Evolutionary conservation across 108 stramenopile genomes (phyloP).

Genomic region (Fistulifera pelliculosa): DNA sequence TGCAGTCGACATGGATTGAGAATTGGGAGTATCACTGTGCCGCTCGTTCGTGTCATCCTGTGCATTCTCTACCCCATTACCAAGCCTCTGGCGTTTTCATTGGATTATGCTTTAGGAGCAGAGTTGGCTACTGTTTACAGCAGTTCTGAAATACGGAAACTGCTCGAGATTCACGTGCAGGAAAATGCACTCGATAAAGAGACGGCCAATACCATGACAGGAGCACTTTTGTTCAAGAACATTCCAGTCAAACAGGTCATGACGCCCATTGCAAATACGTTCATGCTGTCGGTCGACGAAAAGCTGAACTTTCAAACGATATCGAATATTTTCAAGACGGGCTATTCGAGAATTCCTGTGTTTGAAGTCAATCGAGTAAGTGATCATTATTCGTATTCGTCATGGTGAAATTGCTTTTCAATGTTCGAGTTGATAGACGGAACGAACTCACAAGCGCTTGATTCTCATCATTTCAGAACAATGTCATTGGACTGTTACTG

Average conservation of each 20-base stretch:
- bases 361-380: slow-evolving; percentile 58
- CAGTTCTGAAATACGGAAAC: slow-evolving; percentile 77
- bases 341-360: slow-evolving; percentile 89
- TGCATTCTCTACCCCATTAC: slow-evolving; percentile 51
- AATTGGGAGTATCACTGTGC: slow-evolving; percentile 79
- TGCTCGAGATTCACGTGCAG: slow-evolving; percentile 87
- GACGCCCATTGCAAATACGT: slow-evolving; percentile 88
- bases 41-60: slow-evolving; percentile 82
- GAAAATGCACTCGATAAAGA: slow-evolving; percentile 77
- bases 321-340: slow-evolving; percentile 91
- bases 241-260: slow-evolving; percentile 85
- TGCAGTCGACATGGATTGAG: slow-evolving; percentile 88
- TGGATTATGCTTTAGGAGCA: slow-evolving; percentile 75
- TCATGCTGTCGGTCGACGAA: slow-evolving; percentile 87
- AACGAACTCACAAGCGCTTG: background rate
- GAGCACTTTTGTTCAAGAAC: slow-evolving; percentile 86
- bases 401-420: too few relatives aligned
- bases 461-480: slow-evolving; percentile 46
- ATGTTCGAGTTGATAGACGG: background rate
- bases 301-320: slow-evolving; percentile 87
- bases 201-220: slow-evolving; percentile 87
- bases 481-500: slow-evolving; percentile 91
- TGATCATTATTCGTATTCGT: too few relatives aligned
- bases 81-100: slow-evolving; percentile 58
- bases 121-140: slow-evolving; percentile 92